Evolutionary conservation across 257 asterid species (phyloP), one percentile per base, ranked within the genome.

Genomic region (Anisodus acutangulus): DNA sequence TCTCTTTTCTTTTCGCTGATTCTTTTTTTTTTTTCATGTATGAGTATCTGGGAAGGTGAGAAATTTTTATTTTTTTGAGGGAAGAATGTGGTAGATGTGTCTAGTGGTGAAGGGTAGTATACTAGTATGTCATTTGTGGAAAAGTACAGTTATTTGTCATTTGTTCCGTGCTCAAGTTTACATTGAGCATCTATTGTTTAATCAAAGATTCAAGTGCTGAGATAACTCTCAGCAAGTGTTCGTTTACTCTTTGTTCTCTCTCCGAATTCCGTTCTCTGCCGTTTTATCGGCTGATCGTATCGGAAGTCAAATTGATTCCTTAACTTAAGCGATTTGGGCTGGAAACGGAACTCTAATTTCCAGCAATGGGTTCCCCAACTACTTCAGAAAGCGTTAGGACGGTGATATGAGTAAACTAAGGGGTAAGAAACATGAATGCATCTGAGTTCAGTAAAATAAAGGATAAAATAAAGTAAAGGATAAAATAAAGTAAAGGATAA

Each of bases 151-250:
- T 76, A 49, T 26, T 47, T 49, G 16, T 76, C 81, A 53, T 49
- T 53, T 76, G 81, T 22, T 76, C 6, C 22, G 63, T 76, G 81
- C 81, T 76, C 81, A 76, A 76, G 8, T 11, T 76, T 12, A 3
- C 62, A 51, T 76, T 12, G 81, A 76, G 63, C 19, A 7, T 49
- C 62, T 7, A 49, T 22, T 76, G 45, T 51, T 74, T 71, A 71
- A 69, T 69, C 2, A 71, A 71, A 71, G 37, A 37, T 70, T 47
- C 80, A 72, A 51, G 55, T 72, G 39, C 37, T 47, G 80, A 10
- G 59, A 43, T 45, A 19, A 71, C 54, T 69, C 54, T 69, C 78
- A 69, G 31, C 60, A 74, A n/a, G 79, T 22, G 13, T 19, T 63
- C 7, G 41, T 22, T 3, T 63, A 31, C 35, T 31, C 35, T 31